Conservation (phyloP, 2,329 filamentous ascomycete genomes). For the Microthyrium microscopicum region DNA sequence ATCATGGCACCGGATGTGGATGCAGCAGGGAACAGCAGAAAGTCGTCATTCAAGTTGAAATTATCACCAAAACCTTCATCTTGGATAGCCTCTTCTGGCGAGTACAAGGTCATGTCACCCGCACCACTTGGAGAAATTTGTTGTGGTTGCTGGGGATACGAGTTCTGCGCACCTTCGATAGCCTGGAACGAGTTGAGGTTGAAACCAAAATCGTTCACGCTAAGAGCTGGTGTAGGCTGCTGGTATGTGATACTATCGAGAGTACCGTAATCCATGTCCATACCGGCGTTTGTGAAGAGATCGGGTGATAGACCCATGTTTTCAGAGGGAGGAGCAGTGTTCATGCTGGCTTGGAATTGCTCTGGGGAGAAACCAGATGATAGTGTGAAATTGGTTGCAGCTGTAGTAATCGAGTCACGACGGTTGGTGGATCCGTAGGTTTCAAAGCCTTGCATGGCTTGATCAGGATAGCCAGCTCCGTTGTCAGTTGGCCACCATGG, state of each 20-base stretch:
- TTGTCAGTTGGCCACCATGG: no score
- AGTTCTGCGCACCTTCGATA: constrained; percentile 14
- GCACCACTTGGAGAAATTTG: constrained; percentile 57
- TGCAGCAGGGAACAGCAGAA: constrained; percentile 37
- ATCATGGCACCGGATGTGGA: neutral
- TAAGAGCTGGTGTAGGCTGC: constrained; percentile 7
- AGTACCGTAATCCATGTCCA: constrained; percentile 42
- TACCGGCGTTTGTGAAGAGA: constrained; percentile 41
- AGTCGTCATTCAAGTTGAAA: constrained; percentile 35
- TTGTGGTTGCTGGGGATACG: no score
- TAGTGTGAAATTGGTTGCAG: constrained; percentile 20
- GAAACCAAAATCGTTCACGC: constrained; percentile 3
- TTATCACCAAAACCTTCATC: constrained; percentile 40
- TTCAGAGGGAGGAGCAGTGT: constrained; percentile 28
- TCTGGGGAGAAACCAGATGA: constrained; percentile 21
- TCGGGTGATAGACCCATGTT: constrained; percentile 38
- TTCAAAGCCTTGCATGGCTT: constrained; percentile 8
- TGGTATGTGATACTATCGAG: constrained; percentile 38
- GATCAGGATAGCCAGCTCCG: constrained; percentile 14
- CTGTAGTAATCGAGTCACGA: constrained; percentile 19
- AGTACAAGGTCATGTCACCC: constrained; percentile 51
- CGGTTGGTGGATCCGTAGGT: constrained; percentile 14
- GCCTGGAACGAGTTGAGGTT: constrained; percentile 2
- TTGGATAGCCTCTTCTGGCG: constrained; percentile 25
- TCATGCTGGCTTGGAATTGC: constrained; percentile 19